phyloP scores from a whole-genome alignment of 345 rosid genomes.

The Salix arbutifolia region DNA sequence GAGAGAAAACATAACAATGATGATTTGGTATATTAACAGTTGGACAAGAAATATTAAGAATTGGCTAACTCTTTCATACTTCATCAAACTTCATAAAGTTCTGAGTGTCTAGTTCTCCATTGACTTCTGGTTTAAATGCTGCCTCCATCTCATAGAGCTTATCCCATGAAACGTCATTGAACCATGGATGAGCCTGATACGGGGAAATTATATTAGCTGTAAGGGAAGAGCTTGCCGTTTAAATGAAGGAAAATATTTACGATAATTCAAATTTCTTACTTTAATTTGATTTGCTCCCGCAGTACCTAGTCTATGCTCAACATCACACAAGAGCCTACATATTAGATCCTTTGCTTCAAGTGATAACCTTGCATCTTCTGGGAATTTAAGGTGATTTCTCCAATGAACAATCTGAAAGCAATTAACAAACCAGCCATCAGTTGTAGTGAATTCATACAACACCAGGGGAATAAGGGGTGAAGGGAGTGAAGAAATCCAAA shows the following conservation, averaged over 20 bases:
- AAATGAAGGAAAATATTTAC: constrained; percentile 9
- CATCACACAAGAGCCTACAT: constrained; percentile 77
- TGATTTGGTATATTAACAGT: not conserved
- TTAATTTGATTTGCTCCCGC: constrained; percentile 84
- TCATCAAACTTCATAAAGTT: constrained; percentile 98
- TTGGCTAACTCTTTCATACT: constrained; percentile 38
- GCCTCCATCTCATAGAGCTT: constrained; percentile 91
- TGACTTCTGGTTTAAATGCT: constrained; percentile 91
- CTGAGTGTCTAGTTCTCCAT: constrained; percentile 87
- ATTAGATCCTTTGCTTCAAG: constrained; percentile 84
- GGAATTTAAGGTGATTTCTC: constrained; percentile 85
- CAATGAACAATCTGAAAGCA: constrained; percentile 76
- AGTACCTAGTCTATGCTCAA: constrained; percentile 83
- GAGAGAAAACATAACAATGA: no score
- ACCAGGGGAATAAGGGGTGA: not conserved
- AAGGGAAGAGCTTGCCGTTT: constrained; percentile 13
- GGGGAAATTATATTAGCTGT: constrained; percentile 14
- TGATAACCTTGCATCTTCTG: constrained; percentile 69
- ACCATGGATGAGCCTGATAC: constrained; percentile 91
- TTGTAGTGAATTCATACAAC: not conserved
- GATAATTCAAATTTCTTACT: constrained; percentile 40
- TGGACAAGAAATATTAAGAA: not conserved
- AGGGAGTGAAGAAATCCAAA: not conserved
- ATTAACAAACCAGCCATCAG: constrained; percentile 10
- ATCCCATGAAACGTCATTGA: constrained; percentile 70